These are phyloP conservation scores for Juncus effusus DNA, from an alignment of 176 grass and related monocot species.

Conservation along the genomic window DNA sequence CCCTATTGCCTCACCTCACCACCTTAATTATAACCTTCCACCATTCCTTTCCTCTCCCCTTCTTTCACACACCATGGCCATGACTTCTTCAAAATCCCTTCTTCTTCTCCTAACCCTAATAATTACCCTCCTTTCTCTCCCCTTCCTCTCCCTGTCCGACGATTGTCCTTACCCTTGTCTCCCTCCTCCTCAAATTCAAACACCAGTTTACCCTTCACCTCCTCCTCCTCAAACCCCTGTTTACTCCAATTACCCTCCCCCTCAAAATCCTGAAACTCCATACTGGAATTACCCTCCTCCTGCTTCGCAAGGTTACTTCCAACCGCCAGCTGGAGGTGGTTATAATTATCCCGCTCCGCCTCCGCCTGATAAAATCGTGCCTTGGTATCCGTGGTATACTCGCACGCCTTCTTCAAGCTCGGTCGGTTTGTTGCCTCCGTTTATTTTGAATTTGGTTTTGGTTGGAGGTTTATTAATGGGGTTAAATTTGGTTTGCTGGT, in stretches of 20 bases:
- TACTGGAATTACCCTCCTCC: conserved; percentile 34
- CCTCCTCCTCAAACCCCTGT: conserved; percentile 22
- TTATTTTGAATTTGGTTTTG: not conserved
- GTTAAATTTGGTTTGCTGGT: not conserved
- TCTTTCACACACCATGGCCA: not conserved
- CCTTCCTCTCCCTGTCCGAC: conserved; percentile 3
- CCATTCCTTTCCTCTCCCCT: no score
- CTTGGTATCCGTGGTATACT: conserved; percentile 89
- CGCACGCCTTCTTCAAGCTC: conserved; percentile 21
- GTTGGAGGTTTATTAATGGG: not conserved
- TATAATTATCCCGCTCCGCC: conserved; percentile 40
- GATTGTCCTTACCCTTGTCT: conserved; percentile 71
- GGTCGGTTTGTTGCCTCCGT: not conserved
- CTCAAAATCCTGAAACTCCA: not conserved
- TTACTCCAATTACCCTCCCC: conserved; percentile 57
- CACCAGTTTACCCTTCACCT: conserved; percentile 3
- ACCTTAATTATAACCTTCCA: conserved; percentile 1
- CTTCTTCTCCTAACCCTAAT: conserved; percentile 29
- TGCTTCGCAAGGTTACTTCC: conserved; percentile 41
- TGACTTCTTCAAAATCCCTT: conserved; percentile 6
- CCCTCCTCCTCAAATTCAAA: conserved; percentile 31
- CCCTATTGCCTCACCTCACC: conserved; percentile 4
- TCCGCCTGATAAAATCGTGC: conserved; percentile 69
- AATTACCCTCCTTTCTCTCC: not conserved
- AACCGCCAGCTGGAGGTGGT: conserved; percentile 23